Conservation (phyloP, 768 basidiomycete genomes). For the Astraeus odoratus region DNA sequence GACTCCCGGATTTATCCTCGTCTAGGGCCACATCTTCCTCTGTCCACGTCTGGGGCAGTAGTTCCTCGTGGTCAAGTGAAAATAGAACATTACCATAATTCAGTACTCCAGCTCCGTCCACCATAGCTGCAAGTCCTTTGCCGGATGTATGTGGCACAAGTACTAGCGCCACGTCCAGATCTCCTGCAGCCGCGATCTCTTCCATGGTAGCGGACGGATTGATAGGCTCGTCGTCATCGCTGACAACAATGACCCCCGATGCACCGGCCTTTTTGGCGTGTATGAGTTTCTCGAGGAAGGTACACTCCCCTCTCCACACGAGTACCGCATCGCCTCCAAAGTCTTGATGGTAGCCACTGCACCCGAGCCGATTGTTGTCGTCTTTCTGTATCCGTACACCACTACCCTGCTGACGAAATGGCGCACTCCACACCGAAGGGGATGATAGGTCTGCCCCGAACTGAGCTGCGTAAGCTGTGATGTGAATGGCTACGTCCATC, state of each 20-base stretch:
- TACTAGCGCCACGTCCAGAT: constrained; percentile 54
- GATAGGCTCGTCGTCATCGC: constrained; percentile 49
- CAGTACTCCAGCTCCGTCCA: constrained; percentile 42
- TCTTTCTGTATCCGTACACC: constrained; percentile 55
- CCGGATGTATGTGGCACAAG: constrained; percentile 51
- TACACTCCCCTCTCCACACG: constrained; percentile 73
- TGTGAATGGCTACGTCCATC: constrained; percentile 37
- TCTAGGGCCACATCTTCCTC: constrained; percentile 9
- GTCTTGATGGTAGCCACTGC: constrained; percentile 42
- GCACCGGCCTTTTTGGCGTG: constrained; percentile 65
- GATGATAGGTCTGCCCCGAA: constrained; percentile 62
- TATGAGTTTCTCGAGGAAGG: constrained; percentile 80
- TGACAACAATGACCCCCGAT: constrained; percentile 71
- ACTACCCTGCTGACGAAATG: constrained; percentile 41
- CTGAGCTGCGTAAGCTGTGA: constrained; percentile 55
- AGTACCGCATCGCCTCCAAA: constrained; percentile 53
- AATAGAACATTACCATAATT: constrained; percentile 46
- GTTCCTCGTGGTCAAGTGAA: constrained; percentile 36
- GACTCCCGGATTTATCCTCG: constrained; percentile 26
- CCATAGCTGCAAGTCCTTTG: constrained; percentile 45
- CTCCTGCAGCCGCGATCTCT: constrained; percentile 52
- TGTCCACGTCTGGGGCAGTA: constrained; percentile 17
- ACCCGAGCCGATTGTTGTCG: constrained; percentile 49
- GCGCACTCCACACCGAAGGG: constrained; percentile 25
- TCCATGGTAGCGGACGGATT: constrained; percentile 59